phyloP scores from a whole-genome alignment of 2,329 filamentous ascomycete species.

The Penicillium rolfsii region DNA sequence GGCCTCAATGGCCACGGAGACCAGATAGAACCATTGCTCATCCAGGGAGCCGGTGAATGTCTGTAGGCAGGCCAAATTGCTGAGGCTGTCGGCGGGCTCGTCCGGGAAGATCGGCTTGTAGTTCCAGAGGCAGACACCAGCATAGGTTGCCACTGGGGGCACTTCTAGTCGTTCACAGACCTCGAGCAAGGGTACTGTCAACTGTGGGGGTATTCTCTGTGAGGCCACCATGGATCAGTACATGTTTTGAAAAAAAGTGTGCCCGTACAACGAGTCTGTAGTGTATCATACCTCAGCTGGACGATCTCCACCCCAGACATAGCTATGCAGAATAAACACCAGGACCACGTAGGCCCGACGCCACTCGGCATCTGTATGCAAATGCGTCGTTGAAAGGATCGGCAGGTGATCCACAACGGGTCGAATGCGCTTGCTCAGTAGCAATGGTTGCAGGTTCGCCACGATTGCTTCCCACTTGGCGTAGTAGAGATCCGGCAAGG shows the following conservation, averaged over 20 bases:
- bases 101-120: slow-evolving; percentile 88
- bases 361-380: slow-evolving; percentile 88
- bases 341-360: slow-evolving; percentile 80
- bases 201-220: slow-evolving; percentile 71
- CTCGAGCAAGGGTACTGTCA: slow-evolving; percentile 80
- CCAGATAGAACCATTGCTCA: slow-evolving; percentile 98
- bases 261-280: not conserved
- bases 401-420: slow-evolving; percentile 79
- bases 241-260: not conserved
- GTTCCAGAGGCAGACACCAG: slow-evolving; percentile 92
- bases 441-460: slow-evolving; percentile 81
- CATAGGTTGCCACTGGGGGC: slow-evolving; percentile 91
- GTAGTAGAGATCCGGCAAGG: slow-evolving; percentile 88
- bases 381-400: slow-evolving; percentile 77
- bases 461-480: slow-evolving; percentile 89
- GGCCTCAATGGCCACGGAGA: slow-evolving; percentile 94
- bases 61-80: slow-evolving; percentile 83
- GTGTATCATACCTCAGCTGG: slow-evolving; percentile 65
- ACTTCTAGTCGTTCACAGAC: slow-evolving; percentile 80
- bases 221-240: slow-evolving; percentile 7
- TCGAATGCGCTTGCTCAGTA: slow-evolving; percentile 82
- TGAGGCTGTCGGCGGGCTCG: slow-evolving; percentile 78
- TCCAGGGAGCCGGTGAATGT: slow-evolving; percentile 94
- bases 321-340: slow-evolving; percentile 78
- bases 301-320: slow-evolving; percentile 83